A percentile compares a stretch with the other conserved stretches of the same genome.
Conservation (phyloP, 306 rosid genomes). For the Quillaja saponaria region DNA sequence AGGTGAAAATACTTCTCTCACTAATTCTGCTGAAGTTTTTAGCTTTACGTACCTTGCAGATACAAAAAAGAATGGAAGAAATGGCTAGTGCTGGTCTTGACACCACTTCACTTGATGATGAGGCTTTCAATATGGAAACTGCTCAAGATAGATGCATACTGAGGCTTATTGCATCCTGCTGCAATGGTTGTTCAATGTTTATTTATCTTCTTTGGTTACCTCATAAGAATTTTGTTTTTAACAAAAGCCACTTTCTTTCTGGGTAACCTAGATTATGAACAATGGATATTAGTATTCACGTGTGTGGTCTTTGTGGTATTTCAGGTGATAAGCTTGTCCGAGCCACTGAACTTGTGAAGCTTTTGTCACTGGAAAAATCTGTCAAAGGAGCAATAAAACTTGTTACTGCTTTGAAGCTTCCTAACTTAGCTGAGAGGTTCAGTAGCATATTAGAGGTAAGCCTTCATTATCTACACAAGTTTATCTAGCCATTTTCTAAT, state of each 20-base stretch:
- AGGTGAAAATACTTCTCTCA: conserved; percentile 1
- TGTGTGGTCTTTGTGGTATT: conserved; percentile 19
- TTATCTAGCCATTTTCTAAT: background rate
- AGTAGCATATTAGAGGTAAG: conserved; percentile 80
- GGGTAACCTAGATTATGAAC: conserved; percentile 21
- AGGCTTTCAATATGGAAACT: conserved; percentile 77
- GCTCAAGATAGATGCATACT: conserved; percentile 94
- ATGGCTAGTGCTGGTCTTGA: conserved; percentile 61
- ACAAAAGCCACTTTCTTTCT: conserved; percentile 1
- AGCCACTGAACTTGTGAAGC: conserved; percentile 88
- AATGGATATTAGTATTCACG: background rate
- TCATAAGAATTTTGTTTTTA: background rate
- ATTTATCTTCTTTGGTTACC: background rate
- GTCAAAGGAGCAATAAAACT: conserved; percentile 93
- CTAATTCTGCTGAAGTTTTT: conserved; percentile 19
- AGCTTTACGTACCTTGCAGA: conserved; percentile 45
- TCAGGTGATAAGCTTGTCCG: conserved; percentile 93
- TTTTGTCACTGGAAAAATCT: conserved; percentile 79
- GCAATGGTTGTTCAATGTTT: conserved; percentile 74
- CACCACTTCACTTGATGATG: conserved; percentile 69
- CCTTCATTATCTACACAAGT: conserved; percentile 14
- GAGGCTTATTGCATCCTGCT: conserved; percentile 92
- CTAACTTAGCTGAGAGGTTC: conserved; percentile 89
- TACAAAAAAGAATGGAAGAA: conserved; percentile 77
- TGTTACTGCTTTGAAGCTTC: conserved; percentile 85